Evolutionary conservation across 805 yeast genomes (phyloP), one percentile per base, ranked within the genome.

Genomic region (Metschnikowia drakensbergensis): DNA sequence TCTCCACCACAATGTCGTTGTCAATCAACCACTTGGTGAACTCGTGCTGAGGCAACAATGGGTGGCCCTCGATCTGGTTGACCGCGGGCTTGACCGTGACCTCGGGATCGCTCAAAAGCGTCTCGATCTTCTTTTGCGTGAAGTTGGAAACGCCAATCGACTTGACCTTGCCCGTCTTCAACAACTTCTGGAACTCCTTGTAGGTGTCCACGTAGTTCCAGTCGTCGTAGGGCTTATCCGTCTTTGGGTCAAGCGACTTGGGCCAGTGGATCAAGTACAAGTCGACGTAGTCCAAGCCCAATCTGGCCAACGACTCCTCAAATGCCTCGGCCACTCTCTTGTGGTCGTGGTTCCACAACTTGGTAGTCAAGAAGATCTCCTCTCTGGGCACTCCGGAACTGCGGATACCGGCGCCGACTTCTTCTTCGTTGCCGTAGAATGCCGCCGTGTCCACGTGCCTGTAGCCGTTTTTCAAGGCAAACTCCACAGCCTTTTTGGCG

Each of bases 401-500:
- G 34, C 49, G 49, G 46, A 84, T 77, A 4, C 84, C 94, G 45
- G 74, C 71, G 30, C 95, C 90, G 10, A 84, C 84, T 54, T 77
- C 82, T 13, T 65, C 71, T 64, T 88, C 96, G 61, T 83, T 84
- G 2, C 78, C 78, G 67, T 86, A 87, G 42, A 75, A 74, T 35
- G 82, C 80, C 30, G 95, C 94, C 23, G 88, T 80, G 65, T 87
- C 95, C 54, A 88, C 83, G 64, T 87, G 95, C 55, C 81, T 76
- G 69, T 85, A 85, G 29, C 92, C 92, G 42, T 74, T 72, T 54
- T 83, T 66, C 50, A 84, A 62, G 6, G 95, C 95, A 31, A 73
- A 60, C 42, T 69, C 63, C 40, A 83, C 88, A 33, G 92, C 78
- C 27, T 72, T 67, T 58, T 72, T 69, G 33, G 81, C 88, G 11